Evolutionary conservation across 2,329 filamentous ascomycete species (phyloP), one percentile per base, ranked within the genome.

Genomic region (Cladosporium sp.): DNA sequence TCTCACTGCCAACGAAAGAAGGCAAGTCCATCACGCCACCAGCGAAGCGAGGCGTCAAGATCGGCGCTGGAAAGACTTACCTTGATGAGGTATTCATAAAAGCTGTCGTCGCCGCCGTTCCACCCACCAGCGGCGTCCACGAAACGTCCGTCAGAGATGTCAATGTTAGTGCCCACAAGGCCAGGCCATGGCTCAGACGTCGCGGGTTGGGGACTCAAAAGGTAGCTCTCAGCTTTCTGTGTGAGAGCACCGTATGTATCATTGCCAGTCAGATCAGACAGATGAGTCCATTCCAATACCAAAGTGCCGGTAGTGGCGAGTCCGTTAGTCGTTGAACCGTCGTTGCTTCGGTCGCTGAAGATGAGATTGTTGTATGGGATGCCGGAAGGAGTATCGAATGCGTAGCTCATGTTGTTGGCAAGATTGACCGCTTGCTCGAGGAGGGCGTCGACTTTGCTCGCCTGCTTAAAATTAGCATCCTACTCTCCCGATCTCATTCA

Each of bases 51-150:
- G 8, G 41, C 41, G 6, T 44, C 18, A 44, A n/a, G 2, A 3
- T 21, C 21, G 41, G 7, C 21, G 41, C 7, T n/a, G 4, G 15
- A 11, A n/a, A 18, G 34, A 21, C 28, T 34, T 34, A 66, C 66
- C 68, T 96, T 96, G 77, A 96, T 89, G 36, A 96, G 85, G 73
- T 96, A 96, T 79, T 96, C 92, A 79, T 96, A 96, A 79, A 90
- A 96, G 52, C 88, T 92, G 77, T 96, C 92, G 34, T 85, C 86
- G 7, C 90, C 90, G 60, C 90, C 92, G 47, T 86, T 85, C 92
- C 92, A 96, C 54, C 91, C 90, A 61, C 93, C 92, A 1, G 71
- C 73, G 28, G 84, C 84, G 74, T 94, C 86, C 15, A 85, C 71
- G 71, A 96, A 94, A 8, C 81, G 72, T 24, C 92, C 92, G 3